Conservation (phyloP, 495 filamentous ascomycete genomes). For the Parathielavia hyrcaniae region DNA sequence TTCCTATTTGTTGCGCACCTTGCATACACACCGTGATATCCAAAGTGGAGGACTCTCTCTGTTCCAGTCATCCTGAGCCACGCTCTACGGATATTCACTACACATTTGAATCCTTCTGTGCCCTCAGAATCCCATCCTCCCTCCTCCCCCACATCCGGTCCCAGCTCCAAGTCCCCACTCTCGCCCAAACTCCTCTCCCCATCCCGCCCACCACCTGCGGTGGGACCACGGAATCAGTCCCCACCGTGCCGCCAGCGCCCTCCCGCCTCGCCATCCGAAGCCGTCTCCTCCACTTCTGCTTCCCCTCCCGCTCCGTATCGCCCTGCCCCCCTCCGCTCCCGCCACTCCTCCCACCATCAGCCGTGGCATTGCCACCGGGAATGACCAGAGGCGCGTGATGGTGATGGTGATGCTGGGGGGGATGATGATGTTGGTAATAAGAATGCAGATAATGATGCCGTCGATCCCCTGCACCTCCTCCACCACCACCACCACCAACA, state of each 20-base stretch:
- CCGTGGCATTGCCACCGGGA: no score
- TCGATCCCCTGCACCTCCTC: background rate
- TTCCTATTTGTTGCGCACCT: no score
- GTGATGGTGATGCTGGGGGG: no score
- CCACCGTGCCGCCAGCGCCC: background rate
- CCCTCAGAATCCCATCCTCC: background rate
- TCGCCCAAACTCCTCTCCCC: background rate
- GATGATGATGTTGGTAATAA: no score
- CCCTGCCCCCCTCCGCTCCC: background rate
- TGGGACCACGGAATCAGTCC: background rate
- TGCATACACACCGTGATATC: no score
- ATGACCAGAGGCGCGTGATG: no score
- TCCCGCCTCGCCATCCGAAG: background rate
- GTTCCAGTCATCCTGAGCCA: no score
- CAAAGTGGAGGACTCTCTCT: no score
- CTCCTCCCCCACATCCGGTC: background rate
- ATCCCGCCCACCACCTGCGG: no score
- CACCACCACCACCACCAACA: background rate
- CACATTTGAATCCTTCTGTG: background rate
- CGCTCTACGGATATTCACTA: background rate
- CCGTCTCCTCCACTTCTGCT: background rate
- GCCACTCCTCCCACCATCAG: no score
- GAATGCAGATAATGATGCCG: background rate
- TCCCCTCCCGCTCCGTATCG: background rate
- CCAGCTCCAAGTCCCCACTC: background rate